Percentiles rank a stretch among this genome's conserved stretches.
phyloP scores from a whole-genome alignment of 2,329 filamentous ascomycete genomes.

The Claviceps capensis region DNA sequence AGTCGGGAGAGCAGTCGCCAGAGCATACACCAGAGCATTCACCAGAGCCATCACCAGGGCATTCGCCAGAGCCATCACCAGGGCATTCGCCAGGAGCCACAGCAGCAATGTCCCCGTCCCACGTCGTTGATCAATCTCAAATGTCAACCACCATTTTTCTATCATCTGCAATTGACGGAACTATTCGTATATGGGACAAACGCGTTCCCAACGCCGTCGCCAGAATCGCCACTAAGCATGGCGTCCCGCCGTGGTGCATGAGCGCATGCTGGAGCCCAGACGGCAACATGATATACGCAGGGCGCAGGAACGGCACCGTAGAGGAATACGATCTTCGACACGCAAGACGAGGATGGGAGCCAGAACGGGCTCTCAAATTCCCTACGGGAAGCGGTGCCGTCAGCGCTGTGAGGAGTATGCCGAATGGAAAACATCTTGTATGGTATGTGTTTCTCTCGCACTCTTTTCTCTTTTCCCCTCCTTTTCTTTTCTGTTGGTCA shows the following conservation, averaged over 20 bases:
- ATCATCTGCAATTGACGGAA: slow-evolving; percentile 76
- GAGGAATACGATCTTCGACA: slow-evolving; percentile 89
- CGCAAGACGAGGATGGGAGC: slow-evolving; percentile 49
- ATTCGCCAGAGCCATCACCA: slow-evolving; percentile 8
- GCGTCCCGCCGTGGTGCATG: slow-evolving; percentile 93
- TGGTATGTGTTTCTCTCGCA: slow-evolving; percentile 33
- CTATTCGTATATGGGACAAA: slow-evolving; percentile 84
- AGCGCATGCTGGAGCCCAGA: slow-evolving; percentile 92
- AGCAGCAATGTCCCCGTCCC: slow-evolving; percentile 22
- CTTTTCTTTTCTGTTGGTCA: too few species aligned
- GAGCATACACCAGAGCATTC: too few species aligned
- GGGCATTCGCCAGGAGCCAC: slow-evolving; percentile 12
- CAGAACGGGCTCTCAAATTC: slow-evolving; percentile 72
- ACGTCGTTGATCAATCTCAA: slow-evolving; percentile 39
- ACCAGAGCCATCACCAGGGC: too few species aligned
- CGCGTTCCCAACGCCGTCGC: slow-evolving; percentile 66
- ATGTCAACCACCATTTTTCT: slow-evolving; percentile 71
- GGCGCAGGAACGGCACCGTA: slow-evolving; percentile 79
- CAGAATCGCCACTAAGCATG: slow-evolving; percentile 57
- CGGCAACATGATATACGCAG: slow-evolving; percentile 89
- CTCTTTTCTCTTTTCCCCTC: background rate
- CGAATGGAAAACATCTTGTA: slow-evolving; percentile 80
- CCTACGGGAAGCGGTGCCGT: slow-evolving; percentile 82
- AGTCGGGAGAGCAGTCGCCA: too few species aligned
- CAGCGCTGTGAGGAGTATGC: slow-evolving; percentile 78